Conservation (phyloP, 352 stramenopile genomes). For the Phytopythium chamaehyphon region DNA sequence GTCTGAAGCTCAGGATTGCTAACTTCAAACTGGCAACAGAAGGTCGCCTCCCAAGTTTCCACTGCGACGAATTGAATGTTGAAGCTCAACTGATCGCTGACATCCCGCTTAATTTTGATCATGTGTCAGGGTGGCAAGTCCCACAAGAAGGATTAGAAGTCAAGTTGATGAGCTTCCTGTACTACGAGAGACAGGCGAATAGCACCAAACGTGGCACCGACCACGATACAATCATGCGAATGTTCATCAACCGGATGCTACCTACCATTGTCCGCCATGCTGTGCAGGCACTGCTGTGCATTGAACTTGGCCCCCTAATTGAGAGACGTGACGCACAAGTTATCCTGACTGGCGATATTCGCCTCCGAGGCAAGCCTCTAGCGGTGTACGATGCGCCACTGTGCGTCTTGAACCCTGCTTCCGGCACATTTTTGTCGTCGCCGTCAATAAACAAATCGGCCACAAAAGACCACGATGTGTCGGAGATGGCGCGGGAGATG, state of each 20-base stretch:
- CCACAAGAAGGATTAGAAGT: conserved; percentile 52
- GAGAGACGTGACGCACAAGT: conserved; percentile 51
- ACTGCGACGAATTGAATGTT: conserved; percentile 76
- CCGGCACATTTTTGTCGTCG: background rate
- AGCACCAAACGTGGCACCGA: conserved; percentile 54
- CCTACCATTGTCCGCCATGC: conserved; percentile 57
- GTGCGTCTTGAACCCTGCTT: conserved; percentile 10
- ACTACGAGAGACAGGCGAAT: conserved; percentile 62
- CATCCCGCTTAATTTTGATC: conserved; percentile 61
- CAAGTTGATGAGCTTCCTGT: conserved; percentile 62
- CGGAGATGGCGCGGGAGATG: conserved; percentile 40
- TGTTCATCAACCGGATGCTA: conserved; percentile 74
- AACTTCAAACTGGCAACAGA: conserved; percentile 71
- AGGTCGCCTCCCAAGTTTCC: conserved; percentile 59
- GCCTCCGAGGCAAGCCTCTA: conserved; percentile 52
- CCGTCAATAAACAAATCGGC: background rate
- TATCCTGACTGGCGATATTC: conserved; percentile 54
- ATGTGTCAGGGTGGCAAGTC: conserved; percentile 56
- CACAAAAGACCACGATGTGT: conserved; percentile 25
- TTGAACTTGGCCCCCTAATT: conserved; percentile 56
- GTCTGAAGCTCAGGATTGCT: conserved; percentile 54
- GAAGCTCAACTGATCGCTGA: conserved; percentile 63
- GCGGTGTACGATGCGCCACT: conserved; percentile 55
- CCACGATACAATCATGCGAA: conserved; percentile 76
- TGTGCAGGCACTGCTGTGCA: conserved; percentile 53